Conservation (phyloP, 2,329 filamentous ascomycete species). For the Colletotrichum echinochloae region DNA sequence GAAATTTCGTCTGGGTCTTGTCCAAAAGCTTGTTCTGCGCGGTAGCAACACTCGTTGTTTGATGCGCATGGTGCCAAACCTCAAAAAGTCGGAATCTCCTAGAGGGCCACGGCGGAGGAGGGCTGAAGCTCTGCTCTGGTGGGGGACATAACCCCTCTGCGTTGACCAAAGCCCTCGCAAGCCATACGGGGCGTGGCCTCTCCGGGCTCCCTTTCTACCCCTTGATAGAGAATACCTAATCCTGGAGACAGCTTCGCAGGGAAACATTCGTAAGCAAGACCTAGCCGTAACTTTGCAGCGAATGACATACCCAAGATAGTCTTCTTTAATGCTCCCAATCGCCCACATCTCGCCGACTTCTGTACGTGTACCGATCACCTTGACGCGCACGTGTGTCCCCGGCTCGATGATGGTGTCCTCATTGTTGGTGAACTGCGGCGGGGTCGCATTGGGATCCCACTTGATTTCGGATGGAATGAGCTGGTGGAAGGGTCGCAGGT, state of each 20-base stretch:
- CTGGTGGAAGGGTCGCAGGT: slow-evolving; percentile 58
- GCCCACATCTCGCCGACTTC: slow-evolving; percentile 97
- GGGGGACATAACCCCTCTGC: background rate
- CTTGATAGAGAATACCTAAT: slow-evolving; percentile 23
- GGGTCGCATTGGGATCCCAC: slow-evolving; percentile 94
- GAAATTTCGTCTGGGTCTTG: slow-evolving; percentile 5
- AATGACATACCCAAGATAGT: slow-evolving; percentile 72
- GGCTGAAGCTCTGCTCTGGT: background rate
- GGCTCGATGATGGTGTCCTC: slow-evolving; percentile 94
- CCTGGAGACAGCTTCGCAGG: slow-evolving; percentile 40
- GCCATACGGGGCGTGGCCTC: background rate
- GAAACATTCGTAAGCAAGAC: slow-evolving; percentile 34
- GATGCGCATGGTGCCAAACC: slow-evolving; percentile 1
- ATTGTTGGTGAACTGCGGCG: slow-evolving; percentile 96
- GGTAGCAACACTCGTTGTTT: slow-evolving; percentile 18
- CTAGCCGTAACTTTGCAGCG: background rate
- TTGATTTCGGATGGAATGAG: slow-evolving; percentile 93
- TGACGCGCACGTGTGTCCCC: slow-evolving; percentile 91
- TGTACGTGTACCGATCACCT: slow-evolving; percentile 92
- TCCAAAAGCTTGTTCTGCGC: slow-evolving; percentile 18
- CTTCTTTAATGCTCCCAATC: slow-evolving; percentile 95
- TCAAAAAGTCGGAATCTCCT: background rate
- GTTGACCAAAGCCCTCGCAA: background rate
- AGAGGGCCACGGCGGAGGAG: background rate
- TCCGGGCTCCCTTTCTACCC: background rate